Base-by-base conservation (phyloP, 2,329 filamentous ascomycete species). In the Nothophaeocryptopus gaeumannii region DNA sequence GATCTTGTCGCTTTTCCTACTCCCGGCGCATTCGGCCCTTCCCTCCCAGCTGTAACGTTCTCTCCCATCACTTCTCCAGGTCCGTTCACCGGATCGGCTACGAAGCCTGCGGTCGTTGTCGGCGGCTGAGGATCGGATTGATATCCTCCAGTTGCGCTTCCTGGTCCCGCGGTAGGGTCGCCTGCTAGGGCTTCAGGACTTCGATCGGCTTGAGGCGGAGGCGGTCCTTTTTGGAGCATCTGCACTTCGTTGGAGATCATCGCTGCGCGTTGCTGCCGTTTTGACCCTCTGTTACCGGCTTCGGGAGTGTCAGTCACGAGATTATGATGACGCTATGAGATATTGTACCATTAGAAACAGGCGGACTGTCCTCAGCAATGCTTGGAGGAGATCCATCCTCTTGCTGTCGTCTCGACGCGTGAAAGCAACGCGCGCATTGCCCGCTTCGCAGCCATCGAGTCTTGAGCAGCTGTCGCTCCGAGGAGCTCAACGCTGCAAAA, bases 221-320 rank as follows among this genome's bases (percentile, higher is more conserved):
- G 55, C 14, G 60, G 56, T 12, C 58, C 50, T 52, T 51, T 50
- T 12, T 58, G 58, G 9, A 63, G 50, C 54, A 58, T 58, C 16
- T 54, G 55, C 14, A 62, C 42, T 50, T 63, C 61, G 42, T 59
- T 58, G 9, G 56, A 60, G 37, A 62, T 58, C 16, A 49, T 54
- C 5, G 58, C 51, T 29, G 59, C 58, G 29, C 61, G 58, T 39
- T 60, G 51, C 34, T 53, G 47, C 32, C 56, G 56, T 1, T 39
- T 46, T 5, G 36, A 30, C 10, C 40, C 37, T 35, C 38, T 39
- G 5, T 41, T 45, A n/a, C 48, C 39, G 20, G 48, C 54, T 54
- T 20, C n/a, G 1, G 13, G 1, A 13, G 30, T 7, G 35, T 50
- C 32, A 41, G 35, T 16, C 14, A 10, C 29, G 26, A 29, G 15